These are phyloP conservation scores for Raffaelea arxii DNA, from an alignment of 2,329 filamentous ascomycete species.

Conservation along the genomic window DNA sequence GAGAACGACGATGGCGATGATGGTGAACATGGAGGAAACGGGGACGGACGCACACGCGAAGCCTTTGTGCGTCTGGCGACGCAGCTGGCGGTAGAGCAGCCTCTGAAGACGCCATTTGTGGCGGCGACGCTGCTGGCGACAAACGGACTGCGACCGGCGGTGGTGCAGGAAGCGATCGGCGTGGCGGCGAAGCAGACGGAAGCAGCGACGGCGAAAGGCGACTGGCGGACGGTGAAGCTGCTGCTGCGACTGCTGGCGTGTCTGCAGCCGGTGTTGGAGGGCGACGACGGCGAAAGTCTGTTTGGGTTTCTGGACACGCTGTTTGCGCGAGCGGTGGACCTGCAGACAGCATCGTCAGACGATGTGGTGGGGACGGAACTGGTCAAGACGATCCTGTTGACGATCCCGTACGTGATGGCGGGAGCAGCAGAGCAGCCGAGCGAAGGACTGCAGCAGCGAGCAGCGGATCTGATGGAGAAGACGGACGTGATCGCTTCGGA, in stretches of 20 bases:
- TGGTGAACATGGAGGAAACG: conserved; percentile 75
- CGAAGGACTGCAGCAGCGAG: conserved; percentile 58
- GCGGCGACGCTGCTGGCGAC: conserved; percentile 72
- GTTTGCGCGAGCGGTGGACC: conserved; percentile 82
- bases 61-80: conserved; percentile 65
- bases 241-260: conserved; percentile 83
- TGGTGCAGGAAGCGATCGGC: conserved; percentile 60
- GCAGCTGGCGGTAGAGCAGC: conserved; percentile 79
- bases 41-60: conserved; percentile 68
- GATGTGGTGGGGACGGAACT: conserved; percentile 83
- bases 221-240: conserved; percentile 89
- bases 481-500: conserved; percentile 91
- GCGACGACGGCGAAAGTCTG: conserved; percentile 76
- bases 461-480: conserved; percentile 75
- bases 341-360: conserved; percentile 87
- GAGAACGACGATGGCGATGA: conserved; percentile 75
- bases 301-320: conserved; percentile 80
- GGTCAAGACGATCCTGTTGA: conserved; percentile 92
- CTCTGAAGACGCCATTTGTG: conserved; percentile 93
- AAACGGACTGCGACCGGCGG: conserved; percentile 68
- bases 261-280: conserved; percentile 68
- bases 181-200: conserved; percentile 54
- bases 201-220: conserved; percentile 56
- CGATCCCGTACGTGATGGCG: conserved; percentile 81
- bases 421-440: conserved; percentile 58